Evolutionary conservation across 306 rosid genomes (phyloP).

Genomic region (Myrica gale): DNA sequence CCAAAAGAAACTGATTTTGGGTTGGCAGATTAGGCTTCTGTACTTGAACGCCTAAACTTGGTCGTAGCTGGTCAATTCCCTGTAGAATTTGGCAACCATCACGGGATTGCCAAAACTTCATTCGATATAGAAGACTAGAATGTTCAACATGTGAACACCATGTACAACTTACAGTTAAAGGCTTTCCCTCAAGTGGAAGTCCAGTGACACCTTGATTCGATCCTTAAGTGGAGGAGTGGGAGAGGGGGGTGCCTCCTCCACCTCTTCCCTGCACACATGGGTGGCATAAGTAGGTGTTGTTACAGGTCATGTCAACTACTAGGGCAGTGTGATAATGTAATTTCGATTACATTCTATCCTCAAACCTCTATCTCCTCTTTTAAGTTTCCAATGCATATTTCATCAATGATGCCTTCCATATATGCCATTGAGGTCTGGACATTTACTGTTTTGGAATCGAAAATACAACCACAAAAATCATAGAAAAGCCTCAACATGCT

Average conservation of each 20-base stretch:
- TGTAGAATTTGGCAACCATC: constrained; percentile 33
- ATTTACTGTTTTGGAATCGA: neutral
- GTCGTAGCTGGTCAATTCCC: constrained; percentile 86
- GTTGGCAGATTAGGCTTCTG: constrained; percentile 68
- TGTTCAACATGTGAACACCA: constrained; percentile 9
- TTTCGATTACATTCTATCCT: neutral
- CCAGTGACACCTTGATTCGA: constrained; percentile 64
- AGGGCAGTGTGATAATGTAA: neutral
- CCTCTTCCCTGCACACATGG: too few species aligned
- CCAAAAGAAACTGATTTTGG: constrained; percentile 60
- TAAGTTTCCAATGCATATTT: neutral
- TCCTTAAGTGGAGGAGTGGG: constrained; percentile 39
- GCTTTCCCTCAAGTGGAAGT: constrained; percentile 91
- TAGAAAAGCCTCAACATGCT: too few species aligned
- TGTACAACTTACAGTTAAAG: constrained; percentile 71
- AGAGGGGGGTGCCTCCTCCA: too few species aligned
- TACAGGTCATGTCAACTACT: too few species aligned
- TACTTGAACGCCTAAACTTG: constrained; percentile 75
- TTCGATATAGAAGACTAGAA: neutral
- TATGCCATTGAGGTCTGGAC: neutral
- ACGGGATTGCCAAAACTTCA: constrained; percentile 23
- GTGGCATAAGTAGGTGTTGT: neutral
- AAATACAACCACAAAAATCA: neutral
- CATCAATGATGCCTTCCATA: neutral
- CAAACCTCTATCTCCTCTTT: neutral